These are phyloP conservation scores for Garcia nutans DNA, from an alignment of 345 rosid species.

Conservation along the genomic window DNA sequence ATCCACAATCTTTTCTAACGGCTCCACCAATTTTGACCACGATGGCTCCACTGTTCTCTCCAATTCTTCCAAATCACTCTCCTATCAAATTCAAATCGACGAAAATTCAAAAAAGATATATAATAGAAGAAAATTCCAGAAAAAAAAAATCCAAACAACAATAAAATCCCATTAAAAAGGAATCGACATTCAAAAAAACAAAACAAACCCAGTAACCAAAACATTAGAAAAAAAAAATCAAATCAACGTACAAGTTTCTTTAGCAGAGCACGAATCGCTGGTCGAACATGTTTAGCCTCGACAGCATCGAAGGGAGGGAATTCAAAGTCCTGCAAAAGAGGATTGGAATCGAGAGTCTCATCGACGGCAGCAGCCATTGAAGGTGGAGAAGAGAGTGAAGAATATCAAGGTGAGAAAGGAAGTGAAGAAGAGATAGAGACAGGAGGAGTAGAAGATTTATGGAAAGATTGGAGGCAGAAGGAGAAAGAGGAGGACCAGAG, in stretches of 20 bases:
- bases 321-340: slow-evolving; percentile 65
- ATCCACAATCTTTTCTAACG: slow-evolving; percentile 83
- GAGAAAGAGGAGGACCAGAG: slow-evolving; percentile 56
- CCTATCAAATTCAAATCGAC: slow-evolving; percentile 33
- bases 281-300: slow-evolving; percentile 65
- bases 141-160: neutral
- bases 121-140: neutral
- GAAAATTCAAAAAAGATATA: too few relatives aligned
- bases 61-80: slow-evolving; percentile 65
- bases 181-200: neutral
- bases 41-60: slow-evolving; percentile 71
- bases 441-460: slow-evolving; percentile 24
- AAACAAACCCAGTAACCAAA: slow-evolving; percentile 8
- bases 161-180: neutral
- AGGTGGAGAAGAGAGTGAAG: slow-evolving; percentile 29
- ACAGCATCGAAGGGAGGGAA: slow-evolving; percentile 79
- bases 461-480: slow-evolving; percentile 32
- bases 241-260: slow-evolving; percentile 50
- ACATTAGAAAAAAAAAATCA: neutral
- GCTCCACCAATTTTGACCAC: slow-evolving; percentile 90
- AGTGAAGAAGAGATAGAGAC: slow-evolving; percentile 3
- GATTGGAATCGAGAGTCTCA: slow-evolving; percentile 44
- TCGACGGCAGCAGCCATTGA: slow-evolving; percentile 38
- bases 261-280: slow-evolving; percentile 69
- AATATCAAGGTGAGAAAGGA: slow-evolving; percentile 22